Base-by-base conservation (phyloP, 176 grass and related monocot genomes). In the Saccharum officinarum region DNA sequence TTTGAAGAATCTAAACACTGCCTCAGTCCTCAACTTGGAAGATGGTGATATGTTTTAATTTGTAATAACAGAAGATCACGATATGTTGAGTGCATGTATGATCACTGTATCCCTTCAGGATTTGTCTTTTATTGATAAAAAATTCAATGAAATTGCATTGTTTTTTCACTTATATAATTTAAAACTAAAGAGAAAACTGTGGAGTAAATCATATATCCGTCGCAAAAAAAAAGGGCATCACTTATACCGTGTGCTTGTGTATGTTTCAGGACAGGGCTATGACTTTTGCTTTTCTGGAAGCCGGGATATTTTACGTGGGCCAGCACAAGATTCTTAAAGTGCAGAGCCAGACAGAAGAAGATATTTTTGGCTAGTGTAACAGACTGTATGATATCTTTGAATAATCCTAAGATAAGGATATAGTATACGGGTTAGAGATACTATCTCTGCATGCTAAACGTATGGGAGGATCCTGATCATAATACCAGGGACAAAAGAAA, bases 351-450 rank as follows among this genome's bases (percentile, higher is more conserved):
- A 8, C n/a, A 20, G n/a, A 12, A 20, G n/a, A 12, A 67, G 71
- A 89, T 81, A 71, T 85, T 17, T 76, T 71, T 81, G 82, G 86
- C 64, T 89, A 80, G 23, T 17, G 77, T 57, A 71, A 69, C 87
- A 40, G 55, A 66, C 44, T 77, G 63, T 54, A 18, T 59, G 67
- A 46, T 52, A 50, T 30, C 54, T 54, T 90, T 86, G 60, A 82
- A 73, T 83, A 90, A 41, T 45, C 71, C 12, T 22, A 77, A 45
- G 73, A 45, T 65, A 80, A 69, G 30, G 64, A 78, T 78, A 71
- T 71, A 81, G 0, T 81, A 42, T 78, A 78, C 54, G 30, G n/a
- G 22, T 46, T 85, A 80, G 6, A 66, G 6, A 71, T 89, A 39
- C 38, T 7, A 8, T 37, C 5, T 82, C 79, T 86, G 74, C 71